A percentile compares a stretch with the other conserved stretches of the same genome.
These are phyloP conservation scores for Auriscalpium orientale DNA, from an alignment of 768 basidiomycete genomes.

Conservation along the genomic window DNA sequence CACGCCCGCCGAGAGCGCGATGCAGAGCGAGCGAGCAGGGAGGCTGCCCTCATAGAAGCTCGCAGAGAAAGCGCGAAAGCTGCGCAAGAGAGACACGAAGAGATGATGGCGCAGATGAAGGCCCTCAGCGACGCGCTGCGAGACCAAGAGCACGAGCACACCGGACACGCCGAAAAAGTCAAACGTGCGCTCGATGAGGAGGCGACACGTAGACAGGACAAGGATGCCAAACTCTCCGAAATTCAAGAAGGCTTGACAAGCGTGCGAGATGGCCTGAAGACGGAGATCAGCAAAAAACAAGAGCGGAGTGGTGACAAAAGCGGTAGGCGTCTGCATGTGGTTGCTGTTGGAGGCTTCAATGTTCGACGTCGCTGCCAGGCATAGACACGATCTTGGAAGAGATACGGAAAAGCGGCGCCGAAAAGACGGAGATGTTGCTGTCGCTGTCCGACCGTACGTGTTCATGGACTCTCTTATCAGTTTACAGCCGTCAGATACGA, in stretches of 20 bases:
- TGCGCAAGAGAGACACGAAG: constrained; percentile 5
- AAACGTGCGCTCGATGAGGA: background rate
- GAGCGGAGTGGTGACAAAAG: too few relatives aligned
- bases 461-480: background rate
- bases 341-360: too few relatives aligned
- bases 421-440: background rate
- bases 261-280: background rate
- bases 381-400: background rate
- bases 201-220: background rate
- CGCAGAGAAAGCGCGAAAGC: background rate
- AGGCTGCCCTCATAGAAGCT: background rate
- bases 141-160: constrained; percentile 1
- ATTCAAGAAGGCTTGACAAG: background rate
- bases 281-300: too few relatives aligned
- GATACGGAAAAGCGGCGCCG: background rate
- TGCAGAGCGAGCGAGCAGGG: background rate
- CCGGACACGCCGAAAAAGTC: background rate
- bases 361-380: background rate
- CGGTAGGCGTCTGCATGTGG: too few relatives aligned
- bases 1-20: constrained; percentile 7
- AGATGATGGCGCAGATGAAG: constrained; percentile 8
- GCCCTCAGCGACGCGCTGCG: constrained; percentile 1
- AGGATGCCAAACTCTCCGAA: background rate
- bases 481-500: too few relatives aligned
- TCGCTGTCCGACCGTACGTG: background rate